Evolutionary conservation across 1,139 yeast species (phyloP).

Genomic region (Geotrichum histeridarum): DNA sequence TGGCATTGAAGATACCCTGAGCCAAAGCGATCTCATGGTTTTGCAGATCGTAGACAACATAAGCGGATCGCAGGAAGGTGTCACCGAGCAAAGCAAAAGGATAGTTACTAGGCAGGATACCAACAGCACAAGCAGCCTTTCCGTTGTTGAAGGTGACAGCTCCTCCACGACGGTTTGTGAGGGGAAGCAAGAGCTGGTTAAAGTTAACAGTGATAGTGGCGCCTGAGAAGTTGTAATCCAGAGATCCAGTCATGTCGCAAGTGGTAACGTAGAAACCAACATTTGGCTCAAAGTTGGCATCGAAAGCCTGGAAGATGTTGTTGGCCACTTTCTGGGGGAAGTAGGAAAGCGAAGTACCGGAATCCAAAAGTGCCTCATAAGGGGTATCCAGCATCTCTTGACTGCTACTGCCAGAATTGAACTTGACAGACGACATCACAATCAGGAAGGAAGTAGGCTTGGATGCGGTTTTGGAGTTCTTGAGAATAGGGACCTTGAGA

Average conservation of each 20-base stretch:
- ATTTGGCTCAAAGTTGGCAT: slow-evolving; percentile 19
- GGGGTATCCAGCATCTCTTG: slow-evolving; percentile 6
- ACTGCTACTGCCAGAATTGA: slow-evolving; percentile 12
- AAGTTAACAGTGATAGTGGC: slow-evolving; percentile 44
- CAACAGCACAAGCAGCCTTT: slow-evolving; percentile 31
- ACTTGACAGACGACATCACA: slow-evolving; percentile 16
- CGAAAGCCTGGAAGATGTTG: slow-evolving; percentile 17
- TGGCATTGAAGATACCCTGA: slow-evolving; percentile 42
- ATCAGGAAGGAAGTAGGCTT: slow-evolving; percentile 17
- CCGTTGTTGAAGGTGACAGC: slow-evolving; percentile 25
- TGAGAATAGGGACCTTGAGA: slow-evolving; percentile 29
- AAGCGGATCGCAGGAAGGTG: slow-evolving; percentile 66
- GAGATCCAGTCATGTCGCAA: slow-evolving; percentile 25
- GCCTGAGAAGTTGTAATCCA: slow-evolving; percentile 50
- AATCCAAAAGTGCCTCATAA: slow-evolving; percentile 31
- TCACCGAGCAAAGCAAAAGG: slow-evolving; percentile 54
- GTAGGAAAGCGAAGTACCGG: slow-evolving; percentile 34
- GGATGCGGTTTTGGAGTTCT: slow-evolving; percentile 13
- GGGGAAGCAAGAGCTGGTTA: slow-evolving; percentile 31
- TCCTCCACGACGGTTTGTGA: slow-evolving; percentile 21
- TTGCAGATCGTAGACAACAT: slow-evolving; percentile 74
- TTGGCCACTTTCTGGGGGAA: slow-evolving; percentile 26
- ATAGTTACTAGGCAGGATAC: slow-evolving; percentile 28
- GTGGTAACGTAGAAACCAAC: slow-evolving; percentile 28
- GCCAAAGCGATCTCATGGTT: slow-evolving; percentile 62